Evolutionary conservation across 768 basidiomycete genomes (phyloP), one percentile per base, ranked within the genome.

Genomic region (Daedaleopsis nitida): DNA sequence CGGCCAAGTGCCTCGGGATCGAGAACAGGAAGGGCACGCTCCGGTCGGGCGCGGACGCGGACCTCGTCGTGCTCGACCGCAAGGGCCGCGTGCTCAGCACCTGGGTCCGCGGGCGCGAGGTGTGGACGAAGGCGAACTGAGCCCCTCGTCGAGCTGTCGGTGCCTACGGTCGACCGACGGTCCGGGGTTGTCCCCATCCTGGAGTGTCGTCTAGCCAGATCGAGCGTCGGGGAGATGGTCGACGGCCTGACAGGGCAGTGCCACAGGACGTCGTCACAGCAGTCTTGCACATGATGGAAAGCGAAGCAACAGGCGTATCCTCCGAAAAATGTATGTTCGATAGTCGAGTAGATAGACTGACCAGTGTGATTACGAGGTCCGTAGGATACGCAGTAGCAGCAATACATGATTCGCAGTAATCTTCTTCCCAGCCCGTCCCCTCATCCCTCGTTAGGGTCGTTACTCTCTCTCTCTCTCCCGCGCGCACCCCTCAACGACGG

Each of bases 21-120:
- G 87, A 90, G 72, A 76, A 86, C 59, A 84, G 76, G 66, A 96
- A 95, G 75, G 94, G 94, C 23, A 89, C 89, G 19, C 77, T 96
- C 23, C 82, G 87, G 51, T 76, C 89, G 1, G 93, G 91, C n/a
- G 91, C 86, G 34, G 90, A 95, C 70, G 94, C 93, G 10, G 94
- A 96, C 74, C 75, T 96, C 39, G 83, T 87, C 42, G 85, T 95
- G 27, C 81, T 94, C 49, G 86, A 91, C 69, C 78, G 81, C 58
- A 78, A 81, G 51, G 91, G 92, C 4, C 76, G 79, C 50, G 86
- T 90, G 16, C 73, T 87, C 38, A 83, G 81, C 62, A 91, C 90
- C 13, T 92, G 90, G 90, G 86, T 94, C 19, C 83, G 77, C 65
- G 94, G 92, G 6, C 85, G 81, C 72, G 80, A 87, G 68, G 88